Percentiles rank a stretch among this genome's conserved stretches.
Conservation (phyloP, 2,329 filamentous ascomycete genomes). For the Diplocarpon rosae region DNA sequence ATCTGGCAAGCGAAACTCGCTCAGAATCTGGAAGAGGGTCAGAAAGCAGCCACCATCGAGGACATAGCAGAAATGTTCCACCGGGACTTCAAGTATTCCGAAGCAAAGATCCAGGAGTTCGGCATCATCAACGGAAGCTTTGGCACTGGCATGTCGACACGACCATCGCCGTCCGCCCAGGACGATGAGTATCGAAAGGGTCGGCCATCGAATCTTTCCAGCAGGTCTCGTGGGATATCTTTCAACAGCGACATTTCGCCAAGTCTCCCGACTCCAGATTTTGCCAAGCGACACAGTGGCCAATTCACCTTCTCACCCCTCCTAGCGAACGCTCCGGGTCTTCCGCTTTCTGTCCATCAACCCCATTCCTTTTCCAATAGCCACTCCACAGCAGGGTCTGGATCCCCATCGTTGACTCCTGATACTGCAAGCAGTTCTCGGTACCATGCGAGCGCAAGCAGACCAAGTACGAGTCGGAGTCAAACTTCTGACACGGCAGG, state of each 20-base stretch:
- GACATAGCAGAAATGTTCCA: conserved; percentile 71
- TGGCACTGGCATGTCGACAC: conserved; percentile 24
- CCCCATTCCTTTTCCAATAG: conserved; percentile 36
- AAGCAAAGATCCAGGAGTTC: conserved; percentile 59
- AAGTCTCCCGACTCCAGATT: conserved; percentile 53
- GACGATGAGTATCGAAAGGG: conserved; percentile 23
- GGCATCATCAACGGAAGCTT: conserved; percentile 68
- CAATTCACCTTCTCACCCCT: conserved; percentile 52
- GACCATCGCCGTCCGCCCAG: conserved; percentile 31
- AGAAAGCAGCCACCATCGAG: conserved; percentile 52
- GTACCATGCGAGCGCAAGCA: conserved; percentile 21
- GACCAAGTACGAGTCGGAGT: conserved; percentile 50
- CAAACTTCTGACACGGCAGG: conserved; percentile 39
- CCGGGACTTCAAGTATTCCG: conserved; percentile 65
- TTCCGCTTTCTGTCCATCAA: conserved; percentile 45
- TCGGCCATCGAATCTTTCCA: conserved; percentile 25
- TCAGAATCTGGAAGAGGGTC: conserved; percentile 55
- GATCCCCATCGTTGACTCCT: conserved; percentile 40
- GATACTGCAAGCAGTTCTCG: conserved; percentile 41
- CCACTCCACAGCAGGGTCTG: conserved; percentile 45
- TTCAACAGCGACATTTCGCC: conserved; percentile 53
- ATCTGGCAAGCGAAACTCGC: conserved; percentile 78
- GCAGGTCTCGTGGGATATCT: conserved; percentile 47
- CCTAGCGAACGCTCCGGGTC: conserved; percentile 32
- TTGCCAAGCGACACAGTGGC: conserved; percentile 52